phyloP scores from a whole-genome alignment of 371 early-diverging fungal genomes.

The Circinella minor region DNA sequence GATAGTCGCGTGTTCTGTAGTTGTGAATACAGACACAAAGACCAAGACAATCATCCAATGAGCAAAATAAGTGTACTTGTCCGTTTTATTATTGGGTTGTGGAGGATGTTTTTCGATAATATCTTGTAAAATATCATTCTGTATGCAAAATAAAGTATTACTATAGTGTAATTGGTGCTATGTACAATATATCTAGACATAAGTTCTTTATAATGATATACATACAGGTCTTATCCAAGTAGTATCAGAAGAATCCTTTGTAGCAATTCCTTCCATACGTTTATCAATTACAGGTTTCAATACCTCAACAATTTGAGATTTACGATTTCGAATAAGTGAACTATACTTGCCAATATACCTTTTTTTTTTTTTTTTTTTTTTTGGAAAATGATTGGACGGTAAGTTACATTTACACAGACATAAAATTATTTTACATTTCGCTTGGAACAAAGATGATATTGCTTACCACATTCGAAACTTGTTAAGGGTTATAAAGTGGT shows the following conservation, averaged over 20 bases:
- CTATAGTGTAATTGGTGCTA: no score
- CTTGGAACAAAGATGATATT: neutral
- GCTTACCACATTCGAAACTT: slow-evolving; percentile 16
- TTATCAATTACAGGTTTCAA: slow-evolving; percentile 17
- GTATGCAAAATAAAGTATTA: no score
- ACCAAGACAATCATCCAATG: slow-evolving; percentile 32
- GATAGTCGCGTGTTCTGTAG: slow-evolving; percentile 36
- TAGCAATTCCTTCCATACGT: slow-evolving; percentile 6
- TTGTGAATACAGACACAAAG: slow-evolving; percentile 46
- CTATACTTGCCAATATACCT: slow-evolving; percentile 21
- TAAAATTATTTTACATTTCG: no score
- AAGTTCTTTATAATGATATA: no score
- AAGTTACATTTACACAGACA: no score
- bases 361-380: no score
- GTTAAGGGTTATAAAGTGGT: slow-evolving; percentile 5
- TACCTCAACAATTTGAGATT: slow-evolving; percentile 7
- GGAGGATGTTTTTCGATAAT: slow-evolving; percentile 18
- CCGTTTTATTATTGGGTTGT: neutral
- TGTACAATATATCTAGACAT: no score
- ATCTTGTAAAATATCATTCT: slow-evolving; percentile 29
- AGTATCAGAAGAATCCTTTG: neutral
- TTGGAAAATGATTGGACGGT: no score
- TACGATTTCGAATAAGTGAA: slow-evolving; percentile 4
- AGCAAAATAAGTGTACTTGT: neutral
- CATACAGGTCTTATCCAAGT: slow-evolving; percentile 12